Percentiles rank a stretch among this genome's conserved stretches.
Conservation (phyloP, 2,329 filamentous ascomycete species). For the Colletotrichum sp. region DNA sequence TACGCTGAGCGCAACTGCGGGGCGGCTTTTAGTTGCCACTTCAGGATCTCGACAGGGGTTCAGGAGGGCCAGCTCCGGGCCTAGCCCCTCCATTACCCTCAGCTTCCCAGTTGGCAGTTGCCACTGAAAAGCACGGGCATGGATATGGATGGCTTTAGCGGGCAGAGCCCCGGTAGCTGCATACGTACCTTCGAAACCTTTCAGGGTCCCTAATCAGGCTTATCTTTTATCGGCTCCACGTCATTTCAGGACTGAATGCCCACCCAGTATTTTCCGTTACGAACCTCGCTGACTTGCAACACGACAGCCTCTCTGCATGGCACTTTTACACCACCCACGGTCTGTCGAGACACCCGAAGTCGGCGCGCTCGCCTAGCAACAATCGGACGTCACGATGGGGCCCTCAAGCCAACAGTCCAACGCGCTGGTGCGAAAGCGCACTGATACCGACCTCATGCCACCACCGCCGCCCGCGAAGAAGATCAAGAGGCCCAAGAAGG, state of each 20-base stretch:
- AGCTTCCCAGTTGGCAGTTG: not conserved
- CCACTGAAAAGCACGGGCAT: not conserved
- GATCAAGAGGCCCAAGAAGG: conserved; percentile 86
- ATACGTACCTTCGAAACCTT: not conserved
- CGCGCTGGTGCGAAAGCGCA: conserved; percentile 71
- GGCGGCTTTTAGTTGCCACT: conserved; percentile 12
- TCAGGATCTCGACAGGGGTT: not conserved
- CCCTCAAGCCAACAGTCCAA: conserved; percentile 44
- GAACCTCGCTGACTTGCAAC: not conserved
- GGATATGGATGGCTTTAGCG: not conserved
- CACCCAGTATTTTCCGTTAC: not conserved
- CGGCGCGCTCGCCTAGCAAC: not conserved
- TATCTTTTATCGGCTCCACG: not conserved
- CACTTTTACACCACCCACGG: not conserved
- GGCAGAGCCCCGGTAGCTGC: not conserved
- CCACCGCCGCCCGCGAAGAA: conserved; percentile 85
- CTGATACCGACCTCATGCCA: conserved; percentile 79
- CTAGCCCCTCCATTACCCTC: not conserved
- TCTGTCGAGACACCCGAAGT: not conserved
- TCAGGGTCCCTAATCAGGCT: not conserved
- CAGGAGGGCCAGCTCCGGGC: not conserved
- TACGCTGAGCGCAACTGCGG: not conserved
- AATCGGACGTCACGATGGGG: conserved; percentile 39
- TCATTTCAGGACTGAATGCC: not conserved
- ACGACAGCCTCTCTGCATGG: not conserved